Conservation (phyloP, 768 basidiomycete species). For the Pleurotus platypus region DNA sequence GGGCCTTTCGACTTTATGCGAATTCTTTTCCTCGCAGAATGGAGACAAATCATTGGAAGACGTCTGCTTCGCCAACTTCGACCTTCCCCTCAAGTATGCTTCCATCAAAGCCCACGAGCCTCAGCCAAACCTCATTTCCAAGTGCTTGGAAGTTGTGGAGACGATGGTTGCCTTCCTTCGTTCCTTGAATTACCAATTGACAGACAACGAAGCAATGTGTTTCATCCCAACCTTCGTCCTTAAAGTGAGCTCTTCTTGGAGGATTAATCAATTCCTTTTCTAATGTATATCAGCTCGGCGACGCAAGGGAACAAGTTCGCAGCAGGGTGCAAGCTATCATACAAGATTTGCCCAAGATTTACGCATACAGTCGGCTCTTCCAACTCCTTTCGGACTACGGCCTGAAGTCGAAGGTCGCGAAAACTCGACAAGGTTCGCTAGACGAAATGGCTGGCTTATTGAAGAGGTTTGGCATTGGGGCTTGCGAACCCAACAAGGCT, state of each 20-base stretch:
- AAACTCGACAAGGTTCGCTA: constrained; percentile 82
- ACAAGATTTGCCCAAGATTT: constrained; percentile 82
- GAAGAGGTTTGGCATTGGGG: constrained; percentile 77
- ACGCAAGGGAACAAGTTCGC: constrained; percentile 81
- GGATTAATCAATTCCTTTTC: not conserved
- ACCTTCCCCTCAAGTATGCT: constrained; percentile 89
- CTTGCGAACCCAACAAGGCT: constrained; percentile 78
- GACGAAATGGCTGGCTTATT: constrained; percentile 79
- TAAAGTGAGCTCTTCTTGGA: constrained; percentile 54
- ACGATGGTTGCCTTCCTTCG: constrained; percentile 75
- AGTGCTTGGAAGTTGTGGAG: constrained; percentile 86
- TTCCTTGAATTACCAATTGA: constrained; percentile 68
- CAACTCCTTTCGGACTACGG: constrained; percentile 86
- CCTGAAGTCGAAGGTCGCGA: constrained; percentile 84
- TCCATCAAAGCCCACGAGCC: constrained; percentile 89
- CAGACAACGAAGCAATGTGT: constrained; percentile 82
- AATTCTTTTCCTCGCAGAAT: constrained; percentile 62
- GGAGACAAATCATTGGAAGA: constrained; percentile 42
- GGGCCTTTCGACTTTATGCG: constrained; percentile 71
- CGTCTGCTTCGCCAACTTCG: constrained; percentile 80
- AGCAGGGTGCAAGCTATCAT: constrained; percentile 80
- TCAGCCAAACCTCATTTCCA: constrained; percentile 83
- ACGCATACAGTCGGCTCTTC: constrained; percentile 91
- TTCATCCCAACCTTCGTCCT: constrained; percentile 87
- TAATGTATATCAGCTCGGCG: constrained; percentile 69